Percentiles rank a stretch among this genome's conserved stretches.
Conservation (phyloP, 2,329 filamentous ascomycete species). For the Trichothecium roseum region DNA sequence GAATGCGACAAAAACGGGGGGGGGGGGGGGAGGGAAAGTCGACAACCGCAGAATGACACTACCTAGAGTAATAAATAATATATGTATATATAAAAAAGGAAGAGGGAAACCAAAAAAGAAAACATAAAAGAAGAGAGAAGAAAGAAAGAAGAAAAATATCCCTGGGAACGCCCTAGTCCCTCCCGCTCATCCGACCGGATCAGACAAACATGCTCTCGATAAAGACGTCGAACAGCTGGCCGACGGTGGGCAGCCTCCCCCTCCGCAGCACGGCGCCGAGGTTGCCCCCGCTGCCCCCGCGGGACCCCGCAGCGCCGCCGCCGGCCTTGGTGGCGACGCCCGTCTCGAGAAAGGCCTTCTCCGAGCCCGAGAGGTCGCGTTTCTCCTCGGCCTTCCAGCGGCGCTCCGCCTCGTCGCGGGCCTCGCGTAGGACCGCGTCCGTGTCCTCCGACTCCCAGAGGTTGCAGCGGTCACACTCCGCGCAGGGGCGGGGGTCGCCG, state of each 20-base stretch:
- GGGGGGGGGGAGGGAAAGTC: too few relatives aligned
- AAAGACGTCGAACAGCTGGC: conserved; percentile 34
- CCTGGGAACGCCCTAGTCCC: too few relatives aligned
- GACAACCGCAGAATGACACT: too few relatives aligned
- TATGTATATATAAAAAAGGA: too few relatives aligned
- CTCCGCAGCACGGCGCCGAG: conserved; percentile 21
- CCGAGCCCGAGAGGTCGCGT: conserved; percentile 40
- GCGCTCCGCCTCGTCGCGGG: conserved; percentile 60
- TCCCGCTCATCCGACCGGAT: conserved; percentile 1
- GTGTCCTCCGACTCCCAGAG: conserved; percentile 68
- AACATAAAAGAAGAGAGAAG: too few relatives aligned
- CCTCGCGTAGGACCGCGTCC: conserved; percentile 56
- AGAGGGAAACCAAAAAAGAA: too few relatives aligned
- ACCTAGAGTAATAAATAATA: too few relatives aligned
- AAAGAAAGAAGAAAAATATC: too few relatives aligned
- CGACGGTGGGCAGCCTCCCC: conserved; percentile 25
- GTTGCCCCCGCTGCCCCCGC: conserved; percentile 3
- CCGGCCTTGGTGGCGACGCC: conserved; percentile 27
- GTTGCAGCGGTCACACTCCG: conserved; percentile 72
- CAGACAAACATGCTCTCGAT: conserved; percentile 32
- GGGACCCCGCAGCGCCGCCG: conserved; percentile 5
- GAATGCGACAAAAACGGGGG: too few relatives aligned
- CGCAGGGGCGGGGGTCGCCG: conserved; percentile 61
- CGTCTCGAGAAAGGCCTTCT: conserved; percentile 47
- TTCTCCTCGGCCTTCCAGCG: conserved; percentile 60